Base-by-base conservation (phyloP, 208 protist species). In the Leptomonas pyrrhocoris region DNA sequence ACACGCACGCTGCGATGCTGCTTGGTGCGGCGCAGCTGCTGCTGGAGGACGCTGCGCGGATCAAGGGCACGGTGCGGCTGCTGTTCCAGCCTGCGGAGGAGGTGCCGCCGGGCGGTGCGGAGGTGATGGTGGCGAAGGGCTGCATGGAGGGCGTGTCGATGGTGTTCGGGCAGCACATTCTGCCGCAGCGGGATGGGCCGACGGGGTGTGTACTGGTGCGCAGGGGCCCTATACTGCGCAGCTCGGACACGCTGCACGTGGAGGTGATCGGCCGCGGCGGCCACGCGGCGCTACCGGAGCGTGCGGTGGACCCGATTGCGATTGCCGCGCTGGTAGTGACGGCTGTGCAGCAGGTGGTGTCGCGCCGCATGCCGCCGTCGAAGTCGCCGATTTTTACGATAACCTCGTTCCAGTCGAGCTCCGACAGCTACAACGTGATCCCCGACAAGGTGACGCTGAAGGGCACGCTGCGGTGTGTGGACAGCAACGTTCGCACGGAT, bases 61-160 rank as follows among this genome's bases (percentile, higher is more conserved):
- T 91, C 70, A 58, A 76, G 16, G 86, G 86, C 60, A 85, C 83
- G 16, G 83, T 92, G 54, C 86, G 86, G n/a, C 85, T 92, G 68
- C 73, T 92, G 45, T 92, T 92, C 61, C 86, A 92, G 75, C 86
- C 79, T 59, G 86, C 86, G 9, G 86, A 92, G 77, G 86, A 92
- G 73, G 71, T 84, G 50, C 61, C 61, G 23, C 80, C 81, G 7
- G 79, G 86, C 65, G 86, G 86, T 50, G 82, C 82, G 38, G 68
- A 68, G 58, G 50, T 87, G 57, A 59, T 92, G 61, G 69, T 89
- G 25, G 53, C 74, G 54, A 65, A 71, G n/a, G 78, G 83, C 64
- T 73, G 64, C 38, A 63, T 86, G 67, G 78, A 92, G n/a, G 83
- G 83, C n/a, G 83, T 91, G 23, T 65, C 73, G 42, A 84, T 83